Percentiles rank a stretch among this genome's conserved stretches.
phyloP scores from a whole-genome alignment of 2,329 filamentous ascomycete species.

The Diaporthe vaccinii region DNA sequence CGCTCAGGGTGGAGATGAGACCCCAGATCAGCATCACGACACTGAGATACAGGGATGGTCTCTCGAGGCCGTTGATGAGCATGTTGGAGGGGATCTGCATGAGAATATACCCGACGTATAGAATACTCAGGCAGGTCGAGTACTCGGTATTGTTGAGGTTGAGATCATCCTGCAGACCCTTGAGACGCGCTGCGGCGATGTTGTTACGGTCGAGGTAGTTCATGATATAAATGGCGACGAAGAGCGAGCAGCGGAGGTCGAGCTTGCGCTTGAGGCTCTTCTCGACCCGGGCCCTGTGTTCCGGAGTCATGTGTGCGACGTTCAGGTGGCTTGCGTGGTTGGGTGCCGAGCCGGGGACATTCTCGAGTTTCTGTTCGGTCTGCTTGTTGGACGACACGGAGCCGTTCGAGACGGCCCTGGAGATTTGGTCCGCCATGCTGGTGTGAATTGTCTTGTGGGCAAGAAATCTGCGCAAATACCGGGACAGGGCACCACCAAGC shows the following conservation, averaged over 20 bases:
- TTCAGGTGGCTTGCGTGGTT: constrained; percentile 18
- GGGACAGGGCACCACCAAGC: constrained; percentile 7
- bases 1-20: constrained; percentile 69
- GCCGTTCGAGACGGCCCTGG: constrained; percentile 23
- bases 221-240: constrained; percentile 82
- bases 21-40: constrained; percentile 72
- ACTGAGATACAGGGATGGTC: constrained; percentile 66
- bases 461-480: background rate
- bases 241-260: constrained; percentile 75
- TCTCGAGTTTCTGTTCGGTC: constrained; percentile 31
- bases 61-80: constrained; percentile 66
- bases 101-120: constrained; percentile 76
- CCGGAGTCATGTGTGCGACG: constrained; percentile 48
- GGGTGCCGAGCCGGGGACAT: background rate
- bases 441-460: background rate
- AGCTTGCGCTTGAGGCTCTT: constrained; percentile 78
- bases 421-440: constrained; percentile 41
- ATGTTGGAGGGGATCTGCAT: constrained; percentile 74
- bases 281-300: constrained; percentile 70
- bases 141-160: constrained; percentile 70
- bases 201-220: constrained; percentile 81
- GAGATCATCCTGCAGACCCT: constrained; percentile 74
- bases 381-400: constrained; percentile 35
- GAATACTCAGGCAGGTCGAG: constrained; percentile 72
- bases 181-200: constrained; percentile 75